These are phyloP conservation scores for Teunomyces atbi DNA, from an alignment of 805 yeast genomes.

Conservation along the genomic window DNA sequence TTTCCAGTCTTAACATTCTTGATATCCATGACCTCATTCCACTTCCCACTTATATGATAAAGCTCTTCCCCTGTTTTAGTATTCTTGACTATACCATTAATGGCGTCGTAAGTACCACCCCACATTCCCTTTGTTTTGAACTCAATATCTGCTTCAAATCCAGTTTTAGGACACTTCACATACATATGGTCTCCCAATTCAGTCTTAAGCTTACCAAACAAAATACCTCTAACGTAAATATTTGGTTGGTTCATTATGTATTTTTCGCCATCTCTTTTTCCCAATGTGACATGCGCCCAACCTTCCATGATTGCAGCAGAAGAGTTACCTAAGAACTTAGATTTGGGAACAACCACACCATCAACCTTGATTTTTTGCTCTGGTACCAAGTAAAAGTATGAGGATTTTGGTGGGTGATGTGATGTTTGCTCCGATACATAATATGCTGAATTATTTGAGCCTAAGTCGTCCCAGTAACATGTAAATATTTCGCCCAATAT, in stretches of 20 bases:
- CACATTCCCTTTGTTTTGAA: constrained; percentile 95
- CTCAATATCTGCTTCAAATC: constrained; percentile 75
- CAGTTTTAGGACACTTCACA: constrained; percentile 60
- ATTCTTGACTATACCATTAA: constrained; percentile 66
- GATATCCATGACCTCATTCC: constrained; percentile 84
- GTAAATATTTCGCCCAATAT: constrained; percentile 88
- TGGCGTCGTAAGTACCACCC: constrained; percentile 86
- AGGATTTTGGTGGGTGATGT: constrained; percentile 97
- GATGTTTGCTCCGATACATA: constrained; percentile 93
- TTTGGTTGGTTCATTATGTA: constrained; percentile 93
- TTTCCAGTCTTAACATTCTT: constrained; percentile 48
- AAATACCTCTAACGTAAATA: constrained; percentile 88
- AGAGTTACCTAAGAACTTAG: constrained; percentile 89
- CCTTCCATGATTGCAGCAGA: constrained; percentile 99
- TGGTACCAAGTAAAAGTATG: constrained; percentile 87
- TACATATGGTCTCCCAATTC: constrained; percentile 91
- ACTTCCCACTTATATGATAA: constrained; percentile 79
- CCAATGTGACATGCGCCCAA: constrained; percentile 63
- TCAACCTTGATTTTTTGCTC: constrained; percentile 79
- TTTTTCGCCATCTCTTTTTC: constrained; percentile 63
- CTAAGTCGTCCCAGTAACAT: constrained; percentile 88
- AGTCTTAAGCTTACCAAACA: constrained; percentile 84
- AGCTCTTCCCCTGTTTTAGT: constrained; percentile 50
- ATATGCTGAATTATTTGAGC: constrained; percentile 64
- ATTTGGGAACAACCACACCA: constrained; percentile 83